These are phyloP conservation scores for Trichoderma harzianum DNA, from an alignment of 2,329 filamentous ascomycete genomes.

Conservation along the genomic window DNA sequence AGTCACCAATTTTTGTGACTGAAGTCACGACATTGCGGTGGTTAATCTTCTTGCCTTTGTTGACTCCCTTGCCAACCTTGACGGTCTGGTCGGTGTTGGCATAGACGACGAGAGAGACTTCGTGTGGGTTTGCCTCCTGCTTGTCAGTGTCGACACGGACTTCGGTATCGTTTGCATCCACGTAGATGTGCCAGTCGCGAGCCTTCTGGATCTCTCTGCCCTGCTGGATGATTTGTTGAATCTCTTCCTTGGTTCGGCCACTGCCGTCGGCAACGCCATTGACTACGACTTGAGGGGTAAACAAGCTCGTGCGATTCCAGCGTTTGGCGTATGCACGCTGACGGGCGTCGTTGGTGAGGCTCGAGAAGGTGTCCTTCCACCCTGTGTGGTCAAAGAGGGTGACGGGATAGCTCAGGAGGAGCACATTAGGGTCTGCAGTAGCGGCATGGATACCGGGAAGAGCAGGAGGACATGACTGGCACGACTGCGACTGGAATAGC, in stretches of 20 bases:
- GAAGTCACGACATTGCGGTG: conserved; percentile 8
- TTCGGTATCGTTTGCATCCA: conserved; percentile 5
- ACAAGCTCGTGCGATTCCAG: not conserved
- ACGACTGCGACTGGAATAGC: conserved; percentile 14
- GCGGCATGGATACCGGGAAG: conserved; percentile 11
- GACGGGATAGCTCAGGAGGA: conserved; percentile 6
- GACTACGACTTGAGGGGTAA: conserved; percentile 1
- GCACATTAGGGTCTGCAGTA: conserved; percentile 11
- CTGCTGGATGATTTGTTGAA: conserved; percentile 2
- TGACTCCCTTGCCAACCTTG: conserved; percentile 4
- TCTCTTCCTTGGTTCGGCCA: conserved; percentile 8
- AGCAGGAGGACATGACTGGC: not conserved
- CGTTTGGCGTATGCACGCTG: conserved; percentile 11
- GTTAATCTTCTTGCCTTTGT: conserved; percentile 14
- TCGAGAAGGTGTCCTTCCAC: conserved; percentile 13
- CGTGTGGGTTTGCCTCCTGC: not conserved
- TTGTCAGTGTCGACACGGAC: conserved; percentile 7
- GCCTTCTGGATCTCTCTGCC: conserved; percentile 1
- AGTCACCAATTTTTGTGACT: conserved; percentile 7
- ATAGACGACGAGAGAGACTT: not conserved
- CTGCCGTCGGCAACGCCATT: conserved; percentile 3
- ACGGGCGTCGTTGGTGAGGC: not conserved
- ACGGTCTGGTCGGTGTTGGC: not conserved
- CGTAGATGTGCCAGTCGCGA: conserved; percentile 5
- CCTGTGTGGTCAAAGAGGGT: conserved; percentile 13